Conservation (phyloP, 768 basidiomycete genomes). For the Mycena maculata region DNA sequence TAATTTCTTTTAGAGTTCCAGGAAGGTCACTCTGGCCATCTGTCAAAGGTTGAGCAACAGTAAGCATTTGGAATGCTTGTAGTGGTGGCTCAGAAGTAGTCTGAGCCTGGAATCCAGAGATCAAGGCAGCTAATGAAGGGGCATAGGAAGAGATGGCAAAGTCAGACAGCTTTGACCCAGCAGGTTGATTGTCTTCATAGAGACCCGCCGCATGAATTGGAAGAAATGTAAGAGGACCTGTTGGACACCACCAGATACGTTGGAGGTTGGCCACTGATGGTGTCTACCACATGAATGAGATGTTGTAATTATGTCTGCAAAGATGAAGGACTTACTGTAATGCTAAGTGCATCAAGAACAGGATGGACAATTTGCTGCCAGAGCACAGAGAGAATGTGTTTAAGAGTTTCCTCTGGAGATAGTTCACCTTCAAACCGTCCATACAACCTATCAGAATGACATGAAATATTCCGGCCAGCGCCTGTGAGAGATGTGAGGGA, state of each 20-base stretch:
- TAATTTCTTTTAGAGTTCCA: constrained; percentile 28
- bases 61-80: constrained; percentile 14
- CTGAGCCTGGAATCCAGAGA: background rate
- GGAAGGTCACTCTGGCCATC: constrained; percentile 29
- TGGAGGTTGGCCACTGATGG: background rate
- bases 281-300: constrained; percentile 22
- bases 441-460: background rate
- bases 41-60: constrained; percentile 29
- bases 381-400: constrained; percentile 6
- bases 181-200: constrained; percentile 24
- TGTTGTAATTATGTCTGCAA: constrained; percentile 40
- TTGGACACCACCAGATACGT: constrained; percentile 42
- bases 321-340: constrained; percentile 17
- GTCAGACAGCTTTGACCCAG: constrained; percentile 32
- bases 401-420: background rate
- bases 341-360: constrained; percentile 3
- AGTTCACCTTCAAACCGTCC: background rate
- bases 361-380: constrained; percentile 3
- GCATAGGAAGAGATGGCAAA: constrained; percentile 44
- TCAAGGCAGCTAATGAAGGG: constrained; percentile 40
- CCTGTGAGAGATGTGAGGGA: background rate
- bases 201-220: constrained; percentile 50
- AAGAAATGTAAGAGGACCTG: constrained; percentile 43
- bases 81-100: background rate
- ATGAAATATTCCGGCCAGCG: background rate